Base-by-base conservation (phyloP, 1,139 yeast species). In the Saccharomyces pastorianus region DNA sequence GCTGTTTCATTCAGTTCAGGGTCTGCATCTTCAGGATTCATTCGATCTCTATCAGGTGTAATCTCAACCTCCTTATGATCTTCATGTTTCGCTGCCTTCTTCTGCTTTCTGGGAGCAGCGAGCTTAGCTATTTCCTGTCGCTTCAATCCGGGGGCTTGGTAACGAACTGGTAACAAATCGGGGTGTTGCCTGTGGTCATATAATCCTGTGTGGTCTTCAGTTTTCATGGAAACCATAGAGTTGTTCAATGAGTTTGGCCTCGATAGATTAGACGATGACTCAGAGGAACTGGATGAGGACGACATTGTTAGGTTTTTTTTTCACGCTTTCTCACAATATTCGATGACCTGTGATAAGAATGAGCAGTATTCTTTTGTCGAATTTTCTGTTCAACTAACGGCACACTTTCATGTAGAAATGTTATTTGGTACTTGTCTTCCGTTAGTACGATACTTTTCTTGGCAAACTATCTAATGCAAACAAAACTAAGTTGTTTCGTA, bases 101-200 rank as follows among this genome's bases (percentile, higher is more conserved):
- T 4, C 11, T 4, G 13, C n/a, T 29, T 9, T 9, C 11, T 20
- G 23, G 23, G 23, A 20, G 23, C 3, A 20, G 23, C 3, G 3
- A 20, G 23, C 23, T 20, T 20, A 20, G 23, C 23, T 20, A 6
- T 4, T 29, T 29, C 32, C 5, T 29, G n/a, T 9, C 6, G 4
- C 6, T 29, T 29, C 32, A 29, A 29, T 29, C 6, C 2, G 11
- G 11, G n/a, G 6, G 26, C 11, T 38, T 38, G 7, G 13, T 38
- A 26, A 17, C 6, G 44, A 8, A 38, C 11, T 6, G 44, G 44
- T 17, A 11, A 7, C 13, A 6, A 69, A 51, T 73, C 74, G 20
- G 76, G 72, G 61, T 81, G 84, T 64, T 77, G 69, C 56, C 86
- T 74, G 64, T 82, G 85, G 65, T 82, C 85, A 59, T 80, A 76